phyloP scores from a whole-genome alignment of 2,329 filamentous ascomycete genomes.

The Neophaeococcomyces aloes region DNA sequence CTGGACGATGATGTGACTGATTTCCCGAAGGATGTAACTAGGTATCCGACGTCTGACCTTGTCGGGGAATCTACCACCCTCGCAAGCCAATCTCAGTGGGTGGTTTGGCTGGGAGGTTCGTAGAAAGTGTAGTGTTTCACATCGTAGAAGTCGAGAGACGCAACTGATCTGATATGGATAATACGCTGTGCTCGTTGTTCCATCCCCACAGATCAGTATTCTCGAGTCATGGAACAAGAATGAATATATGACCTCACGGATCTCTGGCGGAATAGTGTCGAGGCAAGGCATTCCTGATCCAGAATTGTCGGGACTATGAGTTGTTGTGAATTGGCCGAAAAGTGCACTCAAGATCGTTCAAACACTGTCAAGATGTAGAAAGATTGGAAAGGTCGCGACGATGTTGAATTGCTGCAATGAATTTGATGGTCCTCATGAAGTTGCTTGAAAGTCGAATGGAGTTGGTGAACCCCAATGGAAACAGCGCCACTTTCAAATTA shows the following conservation, averaged over 20 bases:
- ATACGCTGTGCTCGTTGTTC: background rate
- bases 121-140: background rate
- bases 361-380: too few relatives aligned
- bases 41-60: conserved; percentile 1
- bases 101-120: background rate
- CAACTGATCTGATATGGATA: background rate
- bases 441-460: too few relatives aligned
- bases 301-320: too few relatives aligned
- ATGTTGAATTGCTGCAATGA: too few relatives aligned
- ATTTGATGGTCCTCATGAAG: too few relatives aligned
- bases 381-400: too few relatives aligned
- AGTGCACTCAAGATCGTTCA: too few relatives aligned
- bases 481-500: too few relatives aligned
- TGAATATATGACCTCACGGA: background rate
- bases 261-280: background rate
- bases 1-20: background rate
- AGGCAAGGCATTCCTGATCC: too few relatives aligned
- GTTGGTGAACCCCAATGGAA: too few relatives aligned
- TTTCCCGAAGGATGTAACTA: background rate
- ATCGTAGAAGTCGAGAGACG: background rate
- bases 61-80: background rate
- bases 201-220: background rate
- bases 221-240: background rate
- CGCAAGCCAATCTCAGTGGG: background rate
- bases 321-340: too few relatives aligned